Percentiles rank a stretch among this genome's conserved stretches.
phyloP scores from a whole-genome alignment of 495 filamentous ascomycete genomes.

The Parachaetomium inaequale region DNA sequence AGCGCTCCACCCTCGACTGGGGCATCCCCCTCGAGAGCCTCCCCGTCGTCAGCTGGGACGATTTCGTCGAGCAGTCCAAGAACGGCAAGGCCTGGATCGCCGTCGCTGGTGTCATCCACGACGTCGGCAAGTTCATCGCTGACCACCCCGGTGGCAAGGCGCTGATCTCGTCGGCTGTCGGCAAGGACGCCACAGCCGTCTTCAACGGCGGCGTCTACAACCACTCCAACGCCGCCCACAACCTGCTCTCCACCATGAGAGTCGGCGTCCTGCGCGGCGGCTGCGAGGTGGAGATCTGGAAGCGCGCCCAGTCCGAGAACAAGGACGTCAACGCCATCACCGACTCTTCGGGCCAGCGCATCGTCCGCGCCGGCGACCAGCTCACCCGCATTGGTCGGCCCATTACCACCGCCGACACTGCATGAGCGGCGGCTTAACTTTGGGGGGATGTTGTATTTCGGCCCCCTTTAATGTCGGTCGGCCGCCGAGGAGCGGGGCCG shows the following conservation, averaged over 20 bases:
- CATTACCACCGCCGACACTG: slow-evolving; percentile 67
- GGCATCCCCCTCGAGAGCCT: slow-evolving; percentile 90
- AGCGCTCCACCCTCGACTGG: slow-evolving; percentile 90
- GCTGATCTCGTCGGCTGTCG: slow-evolving; percentile 86
- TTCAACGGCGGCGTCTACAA: slow-evolving; percentile 99
- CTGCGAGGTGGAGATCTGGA: slow-evolving; percentile 99
- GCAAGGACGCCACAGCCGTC: slow-evolving; percentile 97
- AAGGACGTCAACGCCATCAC: slow-evolving; percentile 76
- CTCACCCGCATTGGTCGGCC: slow-evolving; percentile 78
- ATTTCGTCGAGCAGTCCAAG: slow-evolving; percentile 83
- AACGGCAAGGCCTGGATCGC: slow-evolving; percentile 78
- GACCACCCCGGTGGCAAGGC: slow-evolving; percentile 96
- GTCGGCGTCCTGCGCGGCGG: slow-evolving; percentile 95
- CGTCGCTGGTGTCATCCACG: slow-evolving; percentile 93
- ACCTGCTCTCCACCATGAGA: slow-evolving; percentile 92
- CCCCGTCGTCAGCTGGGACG: slow-evolving; percentile 95
- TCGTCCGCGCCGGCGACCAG: slow-evolving; percentile 88
- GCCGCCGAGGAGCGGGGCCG: background rate
- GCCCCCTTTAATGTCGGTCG: background rate
- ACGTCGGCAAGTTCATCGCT: slow-evolving; percentile 91
- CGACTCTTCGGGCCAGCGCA: slow-evolving; percentile 75
- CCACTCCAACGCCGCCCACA: slow-evolving; percentile 97
- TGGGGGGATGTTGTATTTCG: background rate
- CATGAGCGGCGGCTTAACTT: slow-evolving; percentile 40
- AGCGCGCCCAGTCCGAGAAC: slow-evolving; percentile 86